Conservation (phyloP, 2,329 filamentous ascomycete species). For the Phyllosticta citrichinensis region DNA sequence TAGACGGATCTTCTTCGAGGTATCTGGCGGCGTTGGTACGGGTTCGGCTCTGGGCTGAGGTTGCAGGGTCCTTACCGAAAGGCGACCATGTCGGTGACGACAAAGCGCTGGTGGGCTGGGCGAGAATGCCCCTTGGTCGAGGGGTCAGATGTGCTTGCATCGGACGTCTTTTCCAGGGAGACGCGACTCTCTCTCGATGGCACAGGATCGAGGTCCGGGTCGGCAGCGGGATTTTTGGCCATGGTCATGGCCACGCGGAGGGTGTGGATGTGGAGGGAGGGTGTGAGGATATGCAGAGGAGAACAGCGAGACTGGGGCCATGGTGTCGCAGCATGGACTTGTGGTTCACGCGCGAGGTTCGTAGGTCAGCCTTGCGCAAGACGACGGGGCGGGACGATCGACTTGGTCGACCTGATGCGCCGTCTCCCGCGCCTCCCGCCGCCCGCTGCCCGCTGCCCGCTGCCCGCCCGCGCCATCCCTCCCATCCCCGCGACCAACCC, state of each 20-base stretch:
- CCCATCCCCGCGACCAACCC: conserved; percentile 3
- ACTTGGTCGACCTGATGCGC: neutral
- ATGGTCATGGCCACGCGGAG: neutral
- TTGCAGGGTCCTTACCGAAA: conserved; percentile 34
- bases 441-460: neutral
- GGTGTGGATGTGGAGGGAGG: neutral
- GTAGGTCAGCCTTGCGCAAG: neutral
- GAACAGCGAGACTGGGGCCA: neutral
- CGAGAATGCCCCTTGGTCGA: conserved; percentile 14
- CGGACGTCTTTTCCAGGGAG: conserved; percentile 2
- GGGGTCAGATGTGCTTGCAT: neutral
- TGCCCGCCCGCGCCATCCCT: neutral
- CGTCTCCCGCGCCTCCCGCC: neutral
- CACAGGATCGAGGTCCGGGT: neutral
- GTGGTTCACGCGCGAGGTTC: neutral
- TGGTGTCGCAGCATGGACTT: neutral
- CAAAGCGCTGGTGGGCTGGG: conserved; percentile 45
- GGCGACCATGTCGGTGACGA: conserved; percentile 56
- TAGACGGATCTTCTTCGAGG: conserved; percentile 74
- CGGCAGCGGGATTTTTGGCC: neutral
- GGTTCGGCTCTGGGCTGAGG: neutral
- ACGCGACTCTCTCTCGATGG: neutral
- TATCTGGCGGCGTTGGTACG: conserved; percentile 36
- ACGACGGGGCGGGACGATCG: neutral
- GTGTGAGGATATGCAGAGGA: neutral